These are phyloP conservation scores for Leccinum subtestaceum DNA, from an alignment of 768 basidiomycete species.

Conservation along the genomic window DNA sequence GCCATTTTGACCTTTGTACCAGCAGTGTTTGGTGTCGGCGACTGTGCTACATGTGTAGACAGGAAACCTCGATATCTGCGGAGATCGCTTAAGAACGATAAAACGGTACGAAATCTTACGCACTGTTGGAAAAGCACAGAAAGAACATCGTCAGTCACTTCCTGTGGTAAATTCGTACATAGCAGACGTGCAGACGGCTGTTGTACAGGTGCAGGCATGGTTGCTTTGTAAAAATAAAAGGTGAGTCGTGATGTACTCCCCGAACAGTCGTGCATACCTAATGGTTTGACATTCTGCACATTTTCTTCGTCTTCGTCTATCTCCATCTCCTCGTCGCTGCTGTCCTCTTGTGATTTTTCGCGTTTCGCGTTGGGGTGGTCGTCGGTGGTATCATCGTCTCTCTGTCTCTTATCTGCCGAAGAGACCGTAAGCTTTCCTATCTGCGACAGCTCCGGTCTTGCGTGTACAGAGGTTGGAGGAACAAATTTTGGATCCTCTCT, in stretches of 20 bases:
- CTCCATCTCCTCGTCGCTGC: slow-evolving; percentile 85
- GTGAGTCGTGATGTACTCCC: slow-evolving; percentile 7
- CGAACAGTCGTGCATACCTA: slow-evolving; percentile 43
- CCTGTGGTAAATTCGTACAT: slow-evolving; percentile 86
- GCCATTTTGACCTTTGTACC: slow-evolving; percentile 76
- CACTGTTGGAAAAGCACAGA: slow-evolving; percentile 90
- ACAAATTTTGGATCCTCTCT: slow-evolving; percentile 81
- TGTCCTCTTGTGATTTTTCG: slow-evolving; percentile 61
- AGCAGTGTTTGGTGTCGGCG: slow-evolving; percentile 63
- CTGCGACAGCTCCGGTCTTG: slow-evolving; percentile 44
- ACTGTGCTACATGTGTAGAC: slow-evolving; percentile 63
- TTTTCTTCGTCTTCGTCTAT: slow-evolving; percentile 85
- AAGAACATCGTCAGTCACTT: slow-evolving; percentile 85
- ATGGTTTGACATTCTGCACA: slow-evolving; percentile 37
- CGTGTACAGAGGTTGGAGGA: slow-evolving; percentile 64
- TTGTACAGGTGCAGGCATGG: slow-evolving; percentile 48
- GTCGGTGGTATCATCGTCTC: slow-evolving; percentile 59
- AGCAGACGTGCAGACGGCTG: slow-evolving; percentile 61
- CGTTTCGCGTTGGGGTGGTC: slow-evolving; percentile 62
- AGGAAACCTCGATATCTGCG: slow-evolving; percentile 82
- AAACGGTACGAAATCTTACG: slow-evolving; percentile 33
- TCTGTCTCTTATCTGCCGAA: slow-evolving; percentile 56
- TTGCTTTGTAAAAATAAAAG: slow-evolving; percentile 24
- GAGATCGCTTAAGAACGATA: background rate
- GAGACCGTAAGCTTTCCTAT: slow-evolving; percentile 37